Percentiles rank a stretch among this genome's conserved stretches.
Conservation (phyloP, 2,329 filamentous ascomycete genomes). For the Cordyceps pruinosa region DNA sequence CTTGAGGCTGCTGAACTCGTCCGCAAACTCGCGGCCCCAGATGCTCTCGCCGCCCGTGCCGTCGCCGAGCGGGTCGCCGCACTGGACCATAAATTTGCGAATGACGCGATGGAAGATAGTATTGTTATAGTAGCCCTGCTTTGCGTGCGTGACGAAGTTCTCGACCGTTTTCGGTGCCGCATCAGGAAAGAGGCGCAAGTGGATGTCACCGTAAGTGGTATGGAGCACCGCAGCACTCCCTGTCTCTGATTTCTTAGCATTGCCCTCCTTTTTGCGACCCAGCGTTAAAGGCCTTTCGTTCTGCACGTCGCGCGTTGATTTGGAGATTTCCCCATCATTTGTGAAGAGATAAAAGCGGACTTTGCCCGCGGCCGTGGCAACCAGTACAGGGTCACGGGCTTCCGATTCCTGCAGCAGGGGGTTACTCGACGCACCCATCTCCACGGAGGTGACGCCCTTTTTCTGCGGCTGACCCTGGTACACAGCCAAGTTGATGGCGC, state of each 20-base stretch:
- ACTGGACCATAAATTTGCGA: conserved; percentile 98
- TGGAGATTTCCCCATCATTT: conserved; percentile 76
- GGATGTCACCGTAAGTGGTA: conserved; percentile 89
- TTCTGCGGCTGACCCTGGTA: conserved; percentile 96
- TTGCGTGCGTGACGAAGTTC: conserved; percentile 91
- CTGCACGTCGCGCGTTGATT: conserved; percentile 80
- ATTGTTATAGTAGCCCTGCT: conserved; percentile 91
- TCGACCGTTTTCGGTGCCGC: conserved; percentile 92
- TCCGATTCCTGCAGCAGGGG: conserved; percentile 90
- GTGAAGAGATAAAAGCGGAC: conserved; percentile 97
- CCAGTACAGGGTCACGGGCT: conserved; percentile 79
- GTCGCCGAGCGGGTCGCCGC: conserved; percentile 87
- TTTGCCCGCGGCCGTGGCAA: conserved; percentile 78
- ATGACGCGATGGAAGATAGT: conserved; percentile 97
- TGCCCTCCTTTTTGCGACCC: conserved; percentile 47
- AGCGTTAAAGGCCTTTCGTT: conserved; percentile 81
- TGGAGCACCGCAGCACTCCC: conserved; percentile 80
- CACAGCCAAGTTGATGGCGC: conserved; percentile 72
- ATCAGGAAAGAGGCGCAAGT: conserved; percentile 86
- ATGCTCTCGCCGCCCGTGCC: conserved; percentile 81
- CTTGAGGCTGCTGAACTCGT: conserved; percentile 84
- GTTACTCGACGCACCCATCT: conserved; percentile 94
- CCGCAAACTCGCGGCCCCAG: conserved; percentile 92
- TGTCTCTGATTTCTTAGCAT: conserved; percentile 56
- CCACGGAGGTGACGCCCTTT: conserved; percentile 86